Base-by-base conservation (phyloP, 306 rosid genomes). In the Carpinus fangiana region DNA sequence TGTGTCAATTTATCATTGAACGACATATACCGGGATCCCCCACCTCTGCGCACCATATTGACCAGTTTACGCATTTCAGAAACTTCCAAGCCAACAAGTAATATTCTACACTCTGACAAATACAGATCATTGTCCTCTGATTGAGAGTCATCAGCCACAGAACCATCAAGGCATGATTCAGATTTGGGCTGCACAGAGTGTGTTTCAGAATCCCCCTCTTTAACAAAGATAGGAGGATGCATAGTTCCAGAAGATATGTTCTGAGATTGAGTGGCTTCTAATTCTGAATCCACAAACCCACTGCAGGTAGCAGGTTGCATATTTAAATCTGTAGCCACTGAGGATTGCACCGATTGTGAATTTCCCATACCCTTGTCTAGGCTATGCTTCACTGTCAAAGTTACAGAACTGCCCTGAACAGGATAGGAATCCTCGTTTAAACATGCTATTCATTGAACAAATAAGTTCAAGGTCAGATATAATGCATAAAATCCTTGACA, bases 41-140 rank as follows among this genome's bases (percentile, higher is more conserved):
- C 98, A 60, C 98, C 98, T 76, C 82, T 90, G 60, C 93, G 98
- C 80, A 91, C 87, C 90, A 92, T 87, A 92, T 84, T 91, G 74
- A 92, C 90, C 73, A 95, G 80, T 81, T 89, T 90, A 60, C 98
- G 93, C 97, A 92, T 83, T 86, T 92, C 92, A 70, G 91, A 81
- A 75, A 91, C 93, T 86, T 88, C 92, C 74, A 92, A 95, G 45
- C 98, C 98, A 87, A 89, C 88, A 74, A 91, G 85, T 43, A 82
- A 77, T 76, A 95, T 87, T 86, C 91, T 87, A 87, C 98, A 92
- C 73, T 89, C 98, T 65, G 98, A 93, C 82, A 95, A 88, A 82
- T 91, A 95, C 69, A 92, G 80, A 79, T 91, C 98, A 83, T 79
- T 85, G 73, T 88, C 95, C 78, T 92, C 98, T 53, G 98, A 88